Evolutionary conservation across 2,329 filamentous ascomycete species (phyloP), one percentile per base, ranked within the genome.

Genomic region (Fusarium neocosmosporiellum): DNA sequence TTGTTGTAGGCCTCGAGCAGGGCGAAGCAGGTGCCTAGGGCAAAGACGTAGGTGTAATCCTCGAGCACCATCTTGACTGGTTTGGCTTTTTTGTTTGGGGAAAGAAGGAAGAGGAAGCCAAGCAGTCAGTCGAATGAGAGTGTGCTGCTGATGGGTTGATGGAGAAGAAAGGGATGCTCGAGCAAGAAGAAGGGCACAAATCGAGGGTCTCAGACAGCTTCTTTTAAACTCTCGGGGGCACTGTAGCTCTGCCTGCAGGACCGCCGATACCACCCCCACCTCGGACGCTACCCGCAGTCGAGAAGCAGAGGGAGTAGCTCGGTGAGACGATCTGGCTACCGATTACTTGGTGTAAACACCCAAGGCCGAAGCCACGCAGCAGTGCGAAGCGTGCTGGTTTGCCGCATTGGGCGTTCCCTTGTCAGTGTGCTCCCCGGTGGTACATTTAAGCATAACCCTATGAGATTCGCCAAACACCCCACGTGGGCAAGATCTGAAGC

Each of bases 1-100:
- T 93, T 94, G 87, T 94, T 94, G 87, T 86, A 94, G 69, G 92
- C 92, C 83, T 94, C 92, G 57, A 94, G 89, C 81, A 94, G 82
- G 84, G 92, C 92, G 87, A 94, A 94, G 77, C 91, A 84, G 29
- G 91, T 94, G 89, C 92, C 92, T 75, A 94, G 91, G 84, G 85
- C 92, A 80, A 94, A 94, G 78, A 94, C 82, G 81, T 94, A 94
- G 76, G 87, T 89, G 81, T 92, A 93, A 76, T 90, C 81, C 77
- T 88, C 80, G 76, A 92, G 86, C 77, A 83, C 82, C 88, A 90
- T 91, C 72, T 83, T 88, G 75, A 63, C 66, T 66, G 72, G 18
- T 37, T 55, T 33, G 65, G 33, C 39, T 60, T 29, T 34, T 34
- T 22, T 36, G 22, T 37, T 13, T 48, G 27, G 8, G 9, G n/a